These are phyloP conservation scores for Eimeria maxima DNA, from an alignment of 169 alveolate species.

Conservation along the genomic window DNA sequence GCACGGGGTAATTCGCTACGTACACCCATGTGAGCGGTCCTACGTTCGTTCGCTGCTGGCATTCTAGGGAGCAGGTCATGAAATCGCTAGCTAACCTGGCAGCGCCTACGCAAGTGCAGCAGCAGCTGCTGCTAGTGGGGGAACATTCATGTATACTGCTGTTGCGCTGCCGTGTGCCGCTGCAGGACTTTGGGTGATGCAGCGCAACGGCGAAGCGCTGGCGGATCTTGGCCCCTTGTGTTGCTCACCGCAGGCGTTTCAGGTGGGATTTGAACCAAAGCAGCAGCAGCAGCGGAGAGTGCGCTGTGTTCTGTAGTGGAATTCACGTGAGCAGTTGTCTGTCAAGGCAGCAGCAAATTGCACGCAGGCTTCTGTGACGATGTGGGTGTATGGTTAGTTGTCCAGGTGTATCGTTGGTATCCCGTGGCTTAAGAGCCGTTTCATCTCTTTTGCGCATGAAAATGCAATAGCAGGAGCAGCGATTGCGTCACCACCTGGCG, in stretches of 20 bases:
- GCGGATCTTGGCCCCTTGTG: slow-evolving; percentile 63
- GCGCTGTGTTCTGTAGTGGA: background rate
- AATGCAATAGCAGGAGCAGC: background rate
- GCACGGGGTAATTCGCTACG: background rate
- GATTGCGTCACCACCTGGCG: background rate
- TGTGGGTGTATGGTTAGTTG: background rate
- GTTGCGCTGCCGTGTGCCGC: background rate
- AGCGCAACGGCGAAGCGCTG: slow-evolving; percentile 22
- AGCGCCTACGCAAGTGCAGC: background rate
- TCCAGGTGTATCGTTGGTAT: background rate
- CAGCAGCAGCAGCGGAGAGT: slow-evolving; percentile 25
- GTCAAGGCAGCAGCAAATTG: background rate
- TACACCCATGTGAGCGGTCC: background rate
- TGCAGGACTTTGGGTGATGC: slow-evolving; percentile 59
- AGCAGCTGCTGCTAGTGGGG: background rate
- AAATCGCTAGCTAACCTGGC: background rate
- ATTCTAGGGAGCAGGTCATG: too few relatives aligned
- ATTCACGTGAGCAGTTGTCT: background rate
- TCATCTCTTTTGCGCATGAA: background rate
- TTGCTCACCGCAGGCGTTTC: slow-evolving; percentile 54
- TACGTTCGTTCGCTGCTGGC: background rate
- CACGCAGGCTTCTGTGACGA: background rate
- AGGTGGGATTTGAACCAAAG: slow-evolving; percentile 4
- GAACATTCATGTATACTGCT: background rate
- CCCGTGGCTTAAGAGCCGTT: background rate